Conservation (phyloP, 306 rosid genomes). For the Acmispon strigosus region DNA sequence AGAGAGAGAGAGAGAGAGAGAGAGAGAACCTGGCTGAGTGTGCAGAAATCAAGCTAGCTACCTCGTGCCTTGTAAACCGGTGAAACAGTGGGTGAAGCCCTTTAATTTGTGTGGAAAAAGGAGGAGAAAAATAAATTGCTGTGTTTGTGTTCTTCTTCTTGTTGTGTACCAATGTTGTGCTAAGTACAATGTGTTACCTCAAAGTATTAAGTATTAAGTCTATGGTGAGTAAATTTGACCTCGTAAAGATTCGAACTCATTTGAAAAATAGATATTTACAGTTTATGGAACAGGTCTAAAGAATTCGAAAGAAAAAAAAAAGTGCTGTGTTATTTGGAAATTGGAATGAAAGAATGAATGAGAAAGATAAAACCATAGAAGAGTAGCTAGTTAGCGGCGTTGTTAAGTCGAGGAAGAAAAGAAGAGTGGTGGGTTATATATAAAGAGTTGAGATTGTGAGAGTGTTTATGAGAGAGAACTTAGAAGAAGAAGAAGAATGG, state of each 20-base stretch:
- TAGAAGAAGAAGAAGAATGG: neutral
- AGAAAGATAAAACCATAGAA: constrained; percentile 16
- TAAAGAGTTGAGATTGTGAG: neutral
- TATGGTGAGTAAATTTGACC: too few relatives aligned
- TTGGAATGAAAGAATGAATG: neutral
- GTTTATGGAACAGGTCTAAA: too few relatives aligned
- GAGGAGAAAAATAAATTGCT: neutral
- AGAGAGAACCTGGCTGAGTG: neutral
- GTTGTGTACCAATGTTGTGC: neutral
- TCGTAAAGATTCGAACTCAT: too few relatives aligned
- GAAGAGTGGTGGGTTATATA: neutral
- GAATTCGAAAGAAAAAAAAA: too few relatives aligned
- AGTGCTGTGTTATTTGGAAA: constrained; percentile 1
- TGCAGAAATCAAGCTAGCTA: constrained; percentile 16
- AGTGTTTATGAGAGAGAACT: neutral
- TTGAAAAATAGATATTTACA: too few relatives aligned
- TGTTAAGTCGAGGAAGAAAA: constrained; percentile 27
- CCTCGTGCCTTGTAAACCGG: constrained; percentile 29
- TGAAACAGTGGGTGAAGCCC: neutral
- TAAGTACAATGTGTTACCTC: neutral
- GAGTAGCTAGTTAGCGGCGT: constrained; percentile 34
- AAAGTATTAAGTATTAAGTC: too few relatives aligned
- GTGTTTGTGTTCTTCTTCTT: neutral
- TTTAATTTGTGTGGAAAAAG: neutral
- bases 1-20: neutral